Evolutionary conservation across 2,329 filamentous ascomycete genomes (phyloP), one percentile per base, ranked within the genome.

Genomic region (Hypoxylon sp.): DNA sequence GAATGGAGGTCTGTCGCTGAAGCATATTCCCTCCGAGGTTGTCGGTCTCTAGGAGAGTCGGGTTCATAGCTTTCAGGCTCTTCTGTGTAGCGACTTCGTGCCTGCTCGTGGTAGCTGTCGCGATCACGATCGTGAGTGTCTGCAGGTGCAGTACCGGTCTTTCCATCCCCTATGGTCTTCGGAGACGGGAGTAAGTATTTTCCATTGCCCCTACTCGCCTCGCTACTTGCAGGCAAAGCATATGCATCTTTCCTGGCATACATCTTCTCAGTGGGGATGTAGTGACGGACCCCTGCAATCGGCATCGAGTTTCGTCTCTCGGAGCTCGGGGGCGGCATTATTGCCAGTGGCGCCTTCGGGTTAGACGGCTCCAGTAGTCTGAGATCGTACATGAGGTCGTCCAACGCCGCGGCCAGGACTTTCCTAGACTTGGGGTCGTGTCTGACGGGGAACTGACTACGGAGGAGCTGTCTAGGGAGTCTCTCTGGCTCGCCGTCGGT

Each of bases 381-480:
- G 6, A 77, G 54, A n/a, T 74, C 73, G 50, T 68, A 67, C 15
- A 75, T 62, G 21, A 77, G 58, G 37, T 85, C 82, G 31, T 83
- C 82, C 17, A 94, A 82, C 1, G 87, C 85, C 47, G 87, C 84
- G 17, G 89, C 86, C 7, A 94, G 81, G 19, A 88, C 81, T 67
- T 89, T 87, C 61, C 88, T 86, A 0, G 87, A 82, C 32, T 86
- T 81, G 0, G 85, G 74, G 71, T 93, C 88, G 0, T 86, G 83
- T 6, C 79, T 78, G 0, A 82, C 81, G 0, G 93, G 93, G 42
- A 97, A 87, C 2, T 96, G 83, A 56, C 91, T 86, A 44, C 93
- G 85, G 0, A 92, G 90, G 2, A 97, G 85, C 72, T 94, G 90
- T 70, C 93, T 93, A 0, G 93, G 94, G 60, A 97, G 90, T 2